Base-by-base conservation (phyloP, 2,329 filamentous ascomycete genomes). In the Cercospora citrullina region DNA sequence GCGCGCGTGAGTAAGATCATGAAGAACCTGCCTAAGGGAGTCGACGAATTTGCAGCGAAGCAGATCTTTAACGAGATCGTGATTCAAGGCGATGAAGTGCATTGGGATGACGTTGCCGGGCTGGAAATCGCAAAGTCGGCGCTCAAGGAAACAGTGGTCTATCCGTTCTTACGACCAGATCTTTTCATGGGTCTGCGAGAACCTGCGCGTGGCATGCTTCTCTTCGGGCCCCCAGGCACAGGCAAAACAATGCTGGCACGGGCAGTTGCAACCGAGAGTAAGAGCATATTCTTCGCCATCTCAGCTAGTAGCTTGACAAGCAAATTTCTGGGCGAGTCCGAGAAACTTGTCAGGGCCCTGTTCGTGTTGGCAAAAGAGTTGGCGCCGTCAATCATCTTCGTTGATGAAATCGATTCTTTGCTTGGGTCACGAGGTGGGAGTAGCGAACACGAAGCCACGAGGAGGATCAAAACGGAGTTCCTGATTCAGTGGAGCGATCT, bases 161-260 rank as follows among this genome's bases (percentile, higher is more conserved):
- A 99, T 75, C 95, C 95, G 0, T 98, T 99, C 77, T 83, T 99
- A 10, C 90, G 95, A 1, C 95, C 95, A 1, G 95, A 99, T 79
- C 82, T 99, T 2, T 99, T 99, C 81, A 95, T 94, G 87, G 95
- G 95, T 0, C 85, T 99, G 10, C 90, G 95, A 45, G 95, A 99
- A 77, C 95, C 95, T 21, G 94, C 95, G 14, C 86, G 93, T 67
- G 95, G 95, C 5, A 98, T 99, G 92, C 85, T 99, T 1, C 85
- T 99, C 1, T 99, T 99, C 77, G 95, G 95, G 0, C 95, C 95
- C 1, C 95, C 95, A 0, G 95, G 95, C n/a, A 99, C 95, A 0
- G 95, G 95, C 63, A 99, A 99, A 80, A 99, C 95, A 0, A 99
- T 99, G 95, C 84, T 99, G 42, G 95, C 95, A 9, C 88, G 95